Base-by-base conservation (phyloP, 768 basidiomycete species). In the Pleurotus cornucopiae region DNA sequence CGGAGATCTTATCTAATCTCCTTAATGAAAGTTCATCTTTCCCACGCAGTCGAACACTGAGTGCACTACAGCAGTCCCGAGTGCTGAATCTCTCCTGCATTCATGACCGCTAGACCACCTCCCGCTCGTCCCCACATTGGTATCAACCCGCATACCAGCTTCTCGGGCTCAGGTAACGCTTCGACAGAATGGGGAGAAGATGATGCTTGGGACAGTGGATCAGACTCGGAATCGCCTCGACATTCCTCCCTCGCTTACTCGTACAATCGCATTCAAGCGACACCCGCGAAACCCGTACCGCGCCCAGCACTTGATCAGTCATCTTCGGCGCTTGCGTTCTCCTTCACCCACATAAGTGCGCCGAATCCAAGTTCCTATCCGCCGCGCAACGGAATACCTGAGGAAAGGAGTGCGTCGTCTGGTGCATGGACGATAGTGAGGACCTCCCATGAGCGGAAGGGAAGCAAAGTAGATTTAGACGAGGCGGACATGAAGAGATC, bases 181-280 rank as follows among this genome's bases (percentile, higher is more conserved):
- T 57, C 63, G 16, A 65, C 74, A 37, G 88, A 90, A 53, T 88
- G 88, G 86, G 87, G 73, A n/a, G 89, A 91, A 67, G 90, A 92
- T 65, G 90, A 93, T 67, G 89, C 83, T 46, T 93, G 90, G 90
- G 90, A 92, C 71, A 88, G 85, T 63, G 77, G 80, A 51, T 91
- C 89, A 14, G 90, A 92, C 71, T 85, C 84, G 46, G 89, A 89
- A 69, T 85, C 81, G 54, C 81, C 80, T 56, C 79, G 76, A 62
- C 81, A 77, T 57, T 77, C 79, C n/a, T 76, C 78, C 7, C 62
- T 80, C 43, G 67, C 76, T n/a, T 73, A 71, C 64, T 69, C 76
- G 14, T 78, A 77, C 77, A 73, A 63, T 60, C 71, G 66, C 61
- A 64, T 60, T 55, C 61, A 71, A 30, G 63, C 67, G 41, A 73